Evolutionary conservation across 495 filamentous ascomycete species (phyloP).

Genomic region (Jackrogersella minutella): DNA sequence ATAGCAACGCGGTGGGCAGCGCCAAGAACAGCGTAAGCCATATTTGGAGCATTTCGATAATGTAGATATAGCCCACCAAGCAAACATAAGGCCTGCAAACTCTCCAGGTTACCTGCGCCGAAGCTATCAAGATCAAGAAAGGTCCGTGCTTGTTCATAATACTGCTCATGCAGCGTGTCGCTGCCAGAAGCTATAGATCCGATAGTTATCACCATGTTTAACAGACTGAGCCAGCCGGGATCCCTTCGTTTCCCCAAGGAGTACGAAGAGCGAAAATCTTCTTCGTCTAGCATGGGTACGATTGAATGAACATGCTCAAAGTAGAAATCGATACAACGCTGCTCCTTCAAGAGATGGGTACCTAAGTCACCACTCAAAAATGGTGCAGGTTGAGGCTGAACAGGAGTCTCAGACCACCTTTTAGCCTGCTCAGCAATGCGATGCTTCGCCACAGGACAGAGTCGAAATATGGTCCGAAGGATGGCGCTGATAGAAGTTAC

Average conservation of each 20-base stretch:
- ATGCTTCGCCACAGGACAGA: conserved; percentile 38
- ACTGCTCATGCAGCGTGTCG: conserved; percentile 35
- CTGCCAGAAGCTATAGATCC: conserved; percentile 43
- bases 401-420: conserved; percentile 26
- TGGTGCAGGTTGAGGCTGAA: conserved; percentile 16
- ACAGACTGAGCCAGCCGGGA: conserved; percentile 37
- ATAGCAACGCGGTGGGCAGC: conserved; percentile 40
- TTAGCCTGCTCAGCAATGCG: conserved; percentile 36
- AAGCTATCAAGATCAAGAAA: conserved; percentile 41
- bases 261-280: conserved; percentile 37
- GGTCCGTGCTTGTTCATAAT: conserved; percentile 38
- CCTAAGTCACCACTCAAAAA: conserved; percentile 25
- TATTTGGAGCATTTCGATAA: conserved; percentile 42
- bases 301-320: conserved; percentile 42
- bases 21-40: conserved; percentile 43
- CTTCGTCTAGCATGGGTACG: conserved; percentile 40
- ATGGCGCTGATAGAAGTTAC: conserved; percentile 41
- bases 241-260: conserved; percentile 31
- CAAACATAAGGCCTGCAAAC: conserved; percentile 39
- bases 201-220: conserved; percentile 42
- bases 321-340: conserved; percentile 42
- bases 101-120: conserved; percentile 40
- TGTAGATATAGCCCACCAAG: conserved; percentile 40
- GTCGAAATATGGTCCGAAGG: conserved; percentile 34
- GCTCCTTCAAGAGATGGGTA: conserved; percentile 36